These are phyloP conservation scores for Comarum palustre DNA, from an alignment of 306 rosid species.

Conservation along the genomic window DNA sequence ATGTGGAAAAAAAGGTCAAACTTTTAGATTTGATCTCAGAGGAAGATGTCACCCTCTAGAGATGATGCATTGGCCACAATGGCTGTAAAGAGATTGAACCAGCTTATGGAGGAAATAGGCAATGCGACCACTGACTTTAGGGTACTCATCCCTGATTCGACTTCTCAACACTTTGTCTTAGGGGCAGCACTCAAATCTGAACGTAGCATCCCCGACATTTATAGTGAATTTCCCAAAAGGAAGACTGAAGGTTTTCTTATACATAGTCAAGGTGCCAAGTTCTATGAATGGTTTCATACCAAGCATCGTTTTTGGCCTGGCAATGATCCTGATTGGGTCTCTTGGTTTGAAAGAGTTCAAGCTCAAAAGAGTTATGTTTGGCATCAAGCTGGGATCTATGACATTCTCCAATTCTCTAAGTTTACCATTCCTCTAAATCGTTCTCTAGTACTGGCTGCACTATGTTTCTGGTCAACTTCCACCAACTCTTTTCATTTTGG, in stretches of 20 bases:
- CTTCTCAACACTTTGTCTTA: conserved; percentile 1
- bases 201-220: neutral
- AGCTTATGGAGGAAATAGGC: neutral
- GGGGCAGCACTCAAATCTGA: conserved; percentile 3
- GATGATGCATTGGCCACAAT: neutral
- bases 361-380: conserved; percentile 7
- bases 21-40: neutral
- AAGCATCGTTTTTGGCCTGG: neutral
- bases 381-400: conserved; percentile 14
- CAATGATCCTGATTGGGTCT: neutral
- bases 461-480: conserved; percentile 11
- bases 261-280: neutral
- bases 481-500: conserved; percentile 14
- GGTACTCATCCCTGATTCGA: neutral
- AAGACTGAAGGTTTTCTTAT: neutral
- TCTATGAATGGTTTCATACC: conserved; percentile 3
- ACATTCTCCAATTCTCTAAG: conserved; percentile 15
- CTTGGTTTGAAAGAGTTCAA: conserved; percentile 13
- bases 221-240: neutral
- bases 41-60: neutral
- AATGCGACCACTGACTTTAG: neutral
- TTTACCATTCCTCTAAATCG: conserved; percentile 7
- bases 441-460: conserved; percentile 11
- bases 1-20: neutral
- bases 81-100: conserved; percentile 4